A percentile compares a stretch with the other conserved stretches of the same genome.
Conservation (phyloP, 257 asterid genomes). For the Nicotiana attenuata region DNA sequence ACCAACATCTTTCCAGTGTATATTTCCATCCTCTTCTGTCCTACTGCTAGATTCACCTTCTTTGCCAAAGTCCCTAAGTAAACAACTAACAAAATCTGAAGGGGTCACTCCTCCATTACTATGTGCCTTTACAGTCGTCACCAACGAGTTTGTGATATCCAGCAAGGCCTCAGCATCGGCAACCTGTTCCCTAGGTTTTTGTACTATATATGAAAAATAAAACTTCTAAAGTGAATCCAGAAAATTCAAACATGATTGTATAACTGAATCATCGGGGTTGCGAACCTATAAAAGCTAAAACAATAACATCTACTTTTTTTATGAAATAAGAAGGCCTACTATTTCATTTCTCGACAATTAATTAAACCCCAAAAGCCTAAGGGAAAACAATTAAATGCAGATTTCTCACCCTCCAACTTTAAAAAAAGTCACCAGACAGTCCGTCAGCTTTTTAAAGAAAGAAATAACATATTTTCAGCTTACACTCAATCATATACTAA, state of each 20-base stretch:
- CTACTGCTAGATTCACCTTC: slow-evolving; percentile 50
- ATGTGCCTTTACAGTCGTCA: slow-evolving; percentile 74
- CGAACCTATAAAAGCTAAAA: too few species aligned
- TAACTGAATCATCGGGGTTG: too few species aligned
- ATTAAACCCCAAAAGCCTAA: too few species aligned
- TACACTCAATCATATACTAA: neutral
- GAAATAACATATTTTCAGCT: neutral
- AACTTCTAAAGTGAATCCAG: neutral
- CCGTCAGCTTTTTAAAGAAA: slow-evolving; percentile 1
- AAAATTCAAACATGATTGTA: too few species aligned
- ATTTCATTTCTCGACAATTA: too few species aligned
- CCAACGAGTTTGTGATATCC: slow-evolving; percentile 82
- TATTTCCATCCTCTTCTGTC: slow-evolving; percentile 32
- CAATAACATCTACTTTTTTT: too few species aligned
- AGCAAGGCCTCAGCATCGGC: slow-evolving; percentile 93
- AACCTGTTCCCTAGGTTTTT: slow-evolving; percentile 85
- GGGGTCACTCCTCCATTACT: slow-evolving; percentile 70
- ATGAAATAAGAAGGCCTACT: too few species aligned
- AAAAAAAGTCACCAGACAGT: neutral
- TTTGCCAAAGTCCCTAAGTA: slow-evolving; percentile 61
- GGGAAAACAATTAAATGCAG: too few species aligned
- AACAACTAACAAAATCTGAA: slow-evolving; percentile 59
- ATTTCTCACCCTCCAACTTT: neutral
- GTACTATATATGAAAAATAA: slow-evolving; percentile 36
- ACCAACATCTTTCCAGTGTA: slow-evolving; percentile 75